These are phyloP conservation scores for Diaporthe caulivora DNA, from an alignment of 2,329 filamentous ascomycete genomes.

Conservation along the genomic window DNA sequence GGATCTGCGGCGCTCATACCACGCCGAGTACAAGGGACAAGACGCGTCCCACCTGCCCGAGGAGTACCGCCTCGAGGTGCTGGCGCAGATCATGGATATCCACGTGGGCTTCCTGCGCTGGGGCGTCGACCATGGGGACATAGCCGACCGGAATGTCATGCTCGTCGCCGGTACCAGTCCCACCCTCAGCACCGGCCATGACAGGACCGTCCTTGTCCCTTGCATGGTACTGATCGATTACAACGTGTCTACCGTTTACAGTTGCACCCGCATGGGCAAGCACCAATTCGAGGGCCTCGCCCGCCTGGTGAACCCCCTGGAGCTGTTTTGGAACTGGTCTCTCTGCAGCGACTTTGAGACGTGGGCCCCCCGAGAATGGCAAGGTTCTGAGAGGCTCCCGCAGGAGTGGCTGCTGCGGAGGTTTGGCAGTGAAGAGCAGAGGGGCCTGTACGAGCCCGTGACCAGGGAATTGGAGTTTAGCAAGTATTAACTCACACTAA, in stretches of 20 bases:
- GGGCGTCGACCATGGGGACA: not conserved
- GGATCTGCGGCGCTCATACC: not conserved
- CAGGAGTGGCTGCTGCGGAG: slow-evolving; percentile 6
- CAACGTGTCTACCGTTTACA: not conserved
- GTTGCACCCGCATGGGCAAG: not conserved
- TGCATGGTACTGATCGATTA: not conserved
- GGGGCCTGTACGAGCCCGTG: not conserved
- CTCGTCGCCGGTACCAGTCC: not conserved
- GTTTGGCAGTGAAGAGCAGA: not conserved
- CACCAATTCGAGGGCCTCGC: not conserved
- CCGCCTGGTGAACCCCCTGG: not conserved
- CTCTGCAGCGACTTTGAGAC: not conserved
- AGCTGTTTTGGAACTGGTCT: not conserved
- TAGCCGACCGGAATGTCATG: not conserved
- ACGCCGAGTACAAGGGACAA: too few species aligned
- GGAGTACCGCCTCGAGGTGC: not conserved
- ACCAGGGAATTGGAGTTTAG: not conserved
- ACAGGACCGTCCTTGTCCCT: not conserved
- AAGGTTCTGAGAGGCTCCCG: too few species aligned
- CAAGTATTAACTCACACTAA: too few species aligned
- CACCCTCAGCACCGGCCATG: not conserved
- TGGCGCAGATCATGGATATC: not conserved
- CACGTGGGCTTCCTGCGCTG: not conserved
- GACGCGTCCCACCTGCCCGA: not conserved
- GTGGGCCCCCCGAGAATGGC: not conserved